Evolutionary conservation across 2,329 filamentous ascomycete species (phyloP).

Genomic region (Penicillium italicum): DNA sequence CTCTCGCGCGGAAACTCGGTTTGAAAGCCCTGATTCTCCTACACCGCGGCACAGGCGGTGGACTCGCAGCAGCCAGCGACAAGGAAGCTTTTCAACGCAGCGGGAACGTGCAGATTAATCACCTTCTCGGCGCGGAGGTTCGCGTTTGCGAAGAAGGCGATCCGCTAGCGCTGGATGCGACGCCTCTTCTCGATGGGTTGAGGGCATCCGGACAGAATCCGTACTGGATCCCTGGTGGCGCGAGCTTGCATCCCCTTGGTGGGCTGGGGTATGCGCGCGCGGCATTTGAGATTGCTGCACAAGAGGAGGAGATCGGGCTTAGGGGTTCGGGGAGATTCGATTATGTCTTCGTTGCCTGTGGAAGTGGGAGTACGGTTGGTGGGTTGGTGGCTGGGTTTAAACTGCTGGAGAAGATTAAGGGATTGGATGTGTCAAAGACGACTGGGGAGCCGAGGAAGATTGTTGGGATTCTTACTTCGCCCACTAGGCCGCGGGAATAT

Average conservation of each 20-base stretch:
- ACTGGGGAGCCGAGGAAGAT: conserved; percentile 19
- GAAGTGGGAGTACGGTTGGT: conserved; percentile 36
- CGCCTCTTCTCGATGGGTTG: conserved; percentile 25
- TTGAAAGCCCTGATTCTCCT: conserved; percentile 28
- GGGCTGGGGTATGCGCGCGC: conserved; percentile 35
- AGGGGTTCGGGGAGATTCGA: conserved; percentile 28
- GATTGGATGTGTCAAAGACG: background rate
- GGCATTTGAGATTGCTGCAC: conserved; percentile 32
- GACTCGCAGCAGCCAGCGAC: conserved; percentile 17
- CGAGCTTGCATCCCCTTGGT: conserved; percentile 33
- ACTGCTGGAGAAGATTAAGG: conserved; percentile 25
- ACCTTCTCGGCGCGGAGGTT: conserved; percentile 40
- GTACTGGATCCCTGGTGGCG: conserved; percentile 38
- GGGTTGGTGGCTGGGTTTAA: conserved; percentile 37
- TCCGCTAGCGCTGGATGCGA: conserved; percentile 25
- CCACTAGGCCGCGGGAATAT: conserved; percentile 27
- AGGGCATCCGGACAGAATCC: conserved; percentile 16
- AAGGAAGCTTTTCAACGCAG: conserved; percentile 19
- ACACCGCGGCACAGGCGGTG: conserved; percentile 30
- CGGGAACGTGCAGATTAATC: conserved; percentile 30
- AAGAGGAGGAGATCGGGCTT: conserved; percentile 23
- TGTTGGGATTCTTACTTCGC: conserved; percentile 35
- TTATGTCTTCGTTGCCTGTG: conserved; percentile 37
- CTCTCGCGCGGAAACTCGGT: conserved; percentile 28
- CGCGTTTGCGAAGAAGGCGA: conserved; percentile 57